Evolutionary conservation across 106 monocot genomes (phyloP).

Genomic region (Triglochin maritima): DNA sequence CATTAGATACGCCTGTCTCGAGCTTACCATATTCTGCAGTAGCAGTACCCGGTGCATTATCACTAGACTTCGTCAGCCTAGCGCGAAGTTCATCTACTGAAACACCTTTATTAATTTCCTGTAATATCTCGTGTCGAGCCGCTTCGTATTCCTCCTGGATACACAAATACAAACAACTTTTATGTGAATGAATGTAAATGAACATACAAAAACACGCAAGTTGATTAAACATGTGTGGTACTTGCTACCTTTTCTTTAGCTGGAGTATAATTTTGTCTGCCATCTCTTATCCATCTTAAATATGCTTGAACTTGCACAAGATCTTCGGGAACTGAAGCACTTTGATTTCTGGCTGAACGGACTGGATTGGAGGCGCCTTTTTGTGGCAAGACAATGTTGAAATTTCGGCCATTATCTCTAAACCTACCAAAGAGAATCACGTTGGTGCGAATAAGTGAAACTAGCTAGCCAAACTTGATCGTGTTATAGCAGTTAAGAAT

Average conservation of each 20-base stretch:
- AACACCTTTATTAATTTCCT: conserved; percentile 58
- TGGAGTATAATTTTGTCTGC: conserved; percentile 70
- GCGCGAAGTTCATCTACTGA: conserved; percentile 60
- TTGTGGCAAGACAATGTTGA: conserved; percentile 33
- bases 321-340: conserved; percentile 59
- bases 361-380: conserved; percentile 5
- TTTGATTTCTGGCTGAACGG: conserved; percentile 11
- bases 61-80: conserved; percentile 36
- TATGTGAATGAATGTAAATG: background rate
- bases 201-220: background rate
- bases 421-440: conserved; percentile 36
- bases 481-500: background rate
- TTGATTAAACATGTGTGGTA: background rate
- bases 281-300: conserved; percentile 86
- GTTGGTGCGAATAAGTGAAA: background rate
- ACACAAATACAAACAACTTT: background rate
- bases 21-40: conserved; percentile 36
- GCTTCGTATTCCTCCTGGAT: conserved; percentile 84
- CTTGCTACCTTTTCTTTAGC: conserved; percentile 58
- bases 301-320: conserved; percentile 92
- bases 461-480: background rate
- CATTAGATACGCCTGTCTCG: conserved; percentile 59
- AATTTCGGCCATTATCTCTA: conserved; percentile 86
- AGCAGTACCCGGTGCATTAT: conserved; percentile 4
- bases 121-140: conserved; percentile 54